Conservation (phyloP, 192 early-diverging fungal genomes). For the Backusella tuberculispora region DNA sequence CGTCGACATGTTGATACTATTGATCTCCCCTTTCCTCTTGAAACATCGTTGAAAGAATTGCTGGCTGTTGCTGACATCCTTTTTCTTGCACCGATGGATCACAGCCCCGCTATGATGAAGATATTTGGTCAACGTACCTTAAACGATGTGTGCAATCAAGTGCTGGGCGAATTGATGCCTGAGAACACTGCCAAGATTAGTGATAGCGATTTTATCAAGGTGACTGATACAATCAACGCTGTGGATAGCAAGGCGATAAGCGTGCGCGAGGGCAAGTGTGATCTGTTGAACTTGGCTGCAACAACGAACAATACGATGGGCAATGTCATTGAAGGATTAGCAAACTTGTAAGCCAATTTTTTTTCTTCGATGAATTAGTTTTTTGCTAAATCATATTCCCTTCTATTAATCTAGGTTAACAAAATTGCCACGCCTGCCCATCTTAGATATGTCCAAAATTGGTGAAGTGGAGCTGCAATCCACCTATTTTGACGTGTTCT, state of each 20-base stretch:
- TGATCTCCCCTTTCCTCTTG: slow-evolving; percentile 5
- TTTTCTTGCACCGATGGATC: slow-evolving; percentile 24
- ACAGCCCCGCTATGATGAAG: background rate
- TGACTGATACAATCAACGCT: slow-evolving; percentile 21
- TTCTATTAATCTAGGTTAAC: slow-evolving; percentile 23
- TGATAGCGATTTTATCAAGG: slow-evolving; percentile 20
- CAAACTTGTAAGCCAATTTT: slow-evolving; percentile 20
- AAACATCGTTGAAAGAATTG: slow-evolving; percentile 21
- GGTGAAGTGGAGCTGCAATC: slow-evolving; percentile 13
- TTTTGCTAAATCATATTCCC: slow-evolving; percentile 17
- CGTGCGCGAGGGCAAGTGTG: slow-evolving; percentile 10
- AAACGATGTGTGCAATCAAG: slow-evolving; percentile 19
- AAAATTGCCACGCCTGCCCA: slow-evolving; percentile 18
- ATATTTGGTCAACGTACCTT: slow-evolving; percentile 24
- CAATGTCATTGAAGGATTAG: slow-evolving; percentile 15
- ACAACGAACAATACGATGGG: slow-evolving; percentile 10
- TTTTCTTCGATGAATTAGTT: slow-evolving; percentile 18
- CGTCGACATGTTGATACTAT: background rate
- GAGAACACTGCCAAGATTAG: background rate
- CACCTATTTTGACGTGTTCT: slow-evolving; percentile 23
- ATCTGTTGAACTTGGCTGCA: slow-evolving; percentile 12
- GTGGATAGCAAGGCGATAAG: slow-evolving; percentile 9
- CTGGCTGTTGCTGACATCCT: slow-evolving; percentile 5
- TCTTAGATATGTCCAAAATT: slow-evolving; percentile 17
- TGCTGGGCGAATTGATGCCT: slow-evolving; percentile 21